Conservation (phyloP, 371 early-diverging fungal genomes). For the Blastocladiella emersonii region DNA sequence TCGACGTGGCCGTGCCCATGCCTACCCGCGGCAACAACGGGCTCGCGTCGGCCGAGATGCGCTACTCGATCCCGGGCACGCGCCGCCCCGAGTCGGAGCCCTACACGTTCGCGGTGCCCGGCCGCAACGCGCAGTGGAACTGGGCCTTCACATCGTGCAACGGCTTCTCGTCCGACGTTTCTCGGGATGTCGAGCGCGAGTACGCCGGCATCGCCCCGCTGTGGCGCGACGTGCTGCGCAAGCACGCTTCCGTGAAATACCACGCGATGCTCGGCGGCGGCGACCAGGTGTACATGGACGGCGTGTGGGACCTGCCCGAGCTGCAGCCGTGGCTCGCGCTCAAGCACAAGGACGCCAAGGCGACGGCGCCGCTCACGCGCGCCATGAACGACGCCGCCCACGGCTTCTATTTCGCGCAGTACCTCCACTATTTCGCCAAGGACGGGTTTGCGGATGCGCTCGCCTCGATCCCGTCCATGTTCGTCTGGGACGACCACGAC, state of each 20-base stretch:
- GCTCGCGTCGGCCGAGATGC: too few relatives aligned
- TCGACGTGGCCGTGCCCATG: slow-evolving; percentile 4
- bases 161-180: slow-evolving; percentile 46
- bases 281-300: slow-evolving; percentile 69
- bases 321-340: slow-evolving; percentile 47
- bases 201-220: slow-evolving; percentile 49
- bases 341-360: slow-evolving; percentile 31
- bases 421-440: slow-evolving; percentile 50
- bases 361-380: slow-evolving; percentile 26
- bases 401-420: slow-evolving; percentile 57
- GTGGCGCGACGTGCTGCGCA: slow-evolving; percentile 64
- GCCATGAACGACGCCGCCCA: slow-evolving; percentile 41
- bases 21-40: slow-evolving; percentile 14
- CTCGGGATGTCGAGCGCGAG: slow-evolving; percentile 33
- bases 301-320: slow-evolving; percentile 24
- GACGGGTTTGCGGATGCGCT: slow-evolving; percentile 43
- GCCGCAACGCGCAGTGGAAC: slow-evolving; percentile 29
- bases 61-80: slow-evolving; percentile 31
- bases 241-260: slow-evolving; percentile 49
- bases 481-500: slow-evolving; percentile 20
- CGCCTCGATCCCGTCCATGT: slow-evolving; percentile 54
- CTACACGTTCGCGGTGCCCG: slow-evolving; percentile 30
- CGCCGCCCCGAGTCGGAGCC: slow-evolving; percentile 20
- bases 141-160: slow-evolving; percentile 52
- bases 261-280: slow-evolving; percentile 73